Evolutionary conservation across 768 basidiomycete species (phyloP), one percentile per base, ranked within the genome.

Genomic region (Nevesoporus exiguus): DNA sequence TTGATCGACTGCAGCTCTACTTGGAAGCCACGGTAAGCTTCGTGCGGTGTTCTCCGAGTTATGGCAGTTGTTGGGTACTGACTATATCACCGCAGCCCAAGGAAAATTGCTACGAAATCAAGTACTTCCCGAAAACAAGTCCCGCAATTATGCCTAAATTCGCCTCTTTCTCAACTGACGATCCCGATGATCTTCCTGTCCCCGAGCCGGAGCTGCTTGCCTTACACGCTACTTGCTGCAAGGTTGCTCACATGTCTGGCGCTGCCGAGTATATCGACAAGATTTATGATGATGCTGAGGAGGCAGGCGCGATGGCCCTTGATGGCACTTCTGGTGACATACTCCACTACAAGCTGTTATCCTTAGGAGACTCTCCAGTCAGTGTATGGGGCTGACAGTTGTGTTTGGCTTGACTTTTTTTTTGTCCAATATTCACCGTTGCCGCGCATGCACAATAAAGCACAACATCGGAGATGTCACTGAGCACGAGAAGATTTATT

Each of bases 171-270:
- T 44, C 58, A 2, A 47, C 55, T 6, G 10, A 33, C 3, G 31
- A 19, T 21, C 47, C 48, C 6, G 21, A 40, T n/a, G 0, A 47
- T 17, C 40, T 62, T 51, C 63, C 59, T 0, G 47, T 61, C 14
- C 55, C 62, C 31, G 30, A 19, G 1, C 46, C 40, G 1, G 41
- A 58, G 30, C 47, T 58, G 27, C 56, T 66, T 15, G 49, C 53
- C 10, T 13, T 64, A 27, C 63, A 67, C 43, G 59, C 65, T 14
- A 53, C 57, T 44, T 66, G 63, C 45, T 57, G 47, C 39, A 61
- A 64, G 41, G 63, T 67, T 30, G 61, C 61, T 10, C 57, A 63
- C 39, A 29, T 67, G 2, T 65, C 66, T 5, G 65, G 61, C 33
- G 55, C 65, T 0, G 33, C 43, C 11, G 52, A 64, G 15, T 36